Percentiles rank a stretch among this genome's conserved stretches.
phyloP scores from a whole-genome alignment of 148 eudicot species.

The Tetragonia tetragonoides region DNA sequence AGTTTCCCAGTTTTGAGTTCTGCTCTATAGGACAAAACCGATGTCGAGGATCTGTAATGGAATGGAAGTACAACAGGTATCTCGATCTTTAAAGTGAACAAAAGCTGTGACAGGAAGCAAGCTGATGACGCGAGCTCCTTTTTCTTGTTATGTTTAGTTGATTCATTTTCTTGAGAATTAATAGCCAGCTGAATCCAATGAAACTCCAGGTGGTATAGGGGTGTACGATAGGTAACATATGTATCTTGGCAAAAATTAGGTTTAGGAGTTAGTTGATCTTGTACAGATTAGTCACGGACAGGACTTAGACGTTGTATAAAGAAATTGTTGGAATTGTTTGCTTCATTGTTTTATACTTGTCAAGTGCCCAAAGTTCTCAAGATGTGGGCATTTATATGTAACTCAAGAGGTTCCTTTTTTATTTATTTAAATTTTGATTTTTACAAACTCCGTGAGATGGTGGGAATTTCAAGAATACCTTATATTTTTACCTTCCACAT shows the following conservation, averaged over 20 bases:
- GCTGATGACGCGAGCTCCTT: not conserved
- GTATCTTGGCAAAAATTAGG: conserved; percentile 11
- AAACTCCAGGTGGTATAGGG: not conserved
- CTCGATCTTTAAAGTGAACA: not conserved
- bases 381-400: not conserved
- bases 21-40: not conserved
- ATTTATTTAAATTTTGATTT: too few species aligned
- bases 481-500: too few species aligned
- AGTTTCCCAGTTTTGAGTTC: not conserved
- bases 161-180: not conserved
- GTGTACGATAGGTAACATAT: conserved; percentile 16
- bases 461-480: too few species aligned
- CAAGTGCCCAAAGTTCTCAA: not conserved
- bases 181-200: conserved; percentile 1
- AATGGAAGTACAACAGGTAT: not conserved
- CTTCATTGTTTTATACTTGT: not conserved
- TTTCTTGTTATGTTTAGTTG: not conserved
- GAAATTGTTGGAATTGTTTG: conserved; percentile 17
- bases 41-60: not conserved
- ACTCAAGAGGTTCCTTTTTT: not conserved
- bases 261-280: conserved; percentile 21
- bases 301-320: conserved; percentile 27
- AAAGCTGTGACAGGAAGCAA: not conserved
- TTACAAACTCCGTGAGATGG: too few species aligned
- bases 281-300: conserved; percentile 25